A percentile compares a stretch with the other conserved stretches of the same genome.
These are phyloP conservation scores for Dactylellina haptotyla DNA, from an alignment of 2,329 filamentous ascomycete genomes.

Conservation along the genomic window DNA sequence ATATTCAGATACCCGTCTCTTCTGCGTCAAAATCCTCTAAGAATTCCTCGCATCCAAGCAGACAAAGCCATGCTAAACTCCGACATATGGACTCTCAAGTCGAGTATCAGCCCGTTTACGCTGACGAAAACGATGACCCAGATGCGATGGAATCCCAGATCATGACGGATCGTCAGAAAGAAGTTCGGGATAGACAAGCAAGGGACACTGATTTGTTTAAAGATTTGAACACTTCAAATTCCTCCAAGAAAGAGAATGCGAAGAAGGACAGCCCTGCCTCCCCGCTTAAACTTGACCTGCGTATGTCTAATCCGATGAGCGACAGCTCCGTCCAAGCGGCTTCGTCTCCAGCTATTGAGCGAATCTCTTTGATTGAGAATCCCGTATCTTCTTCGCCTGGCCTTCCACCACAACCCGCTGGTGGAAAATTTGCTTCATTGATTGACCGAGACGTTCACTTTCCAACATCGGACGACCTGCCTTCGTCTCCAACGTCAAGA, in stretches of 20 bases:
- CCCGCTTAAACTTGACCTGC: conserved; percentile 43
- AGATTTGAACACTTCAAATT: conserved; percentile 21
- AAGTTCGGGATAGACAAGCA: conserved; percentile 77
- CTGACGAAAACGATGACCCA: conserved; percentile 66
- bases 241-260: conserved; percentile 12
- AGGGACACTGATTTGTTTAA: conserved; percentile 64
- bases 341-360: conserved; percentile 11
- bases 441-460: conserved; percentile 39
- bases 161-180: conserved; percentile 81
- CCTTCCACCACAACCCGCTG: conserved; percentile 4
- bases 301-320: conserved; percentile 45
- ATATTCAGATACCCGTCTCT: conserved; percentile 25
- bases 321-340: conserved; percentile 1
- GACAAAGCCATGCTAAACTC: conserved; percentile 31
- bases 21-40: conserved; percentile 44
- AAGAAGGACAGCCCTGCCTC: neutral
- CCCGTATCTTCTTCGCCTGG: conserved; percentile 41
- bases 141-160: conserved; percentile 71
- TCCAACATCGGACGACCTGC: conserved; percentile 45
- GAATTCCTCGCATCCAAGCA: conserved; percentile 55
- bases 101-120: conserved; percentile 73
- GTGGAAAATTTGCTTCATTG: conserved; percentile 21
- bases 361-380: neutral
- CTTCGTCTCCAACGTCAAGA: conserved; percentile 40
- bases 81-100: conserved; percentile 83